Evolutionary conservation across 1,284 basidiomycete species (phyloP).

Genomic region (Pseudozyma flocculosa): DNA sequence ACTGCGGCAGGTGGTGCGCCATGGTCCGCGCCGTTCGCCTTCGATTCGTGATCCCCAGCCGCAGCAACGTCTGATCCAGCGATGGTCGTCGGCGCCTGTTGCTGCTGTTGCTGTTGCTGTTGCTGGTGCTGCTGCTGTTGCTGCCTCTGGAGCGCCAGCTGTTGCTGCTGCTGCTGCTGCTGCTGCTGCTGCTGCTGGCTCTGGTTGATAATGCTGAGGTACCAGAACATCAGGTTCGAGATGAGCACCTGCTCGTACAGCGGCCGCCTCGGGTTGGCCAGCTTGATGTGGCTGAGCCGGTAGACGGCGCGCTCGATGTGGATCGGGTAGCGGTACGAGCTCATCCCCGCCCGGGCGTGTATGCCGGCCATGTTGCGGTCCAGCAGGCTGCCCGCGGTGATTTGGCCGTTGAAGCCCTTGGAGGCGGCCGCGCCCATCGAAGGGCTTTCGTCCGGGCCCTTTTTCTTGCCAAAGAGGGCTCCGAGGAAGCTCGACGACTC

Average conservation of each 20-base stretch:
- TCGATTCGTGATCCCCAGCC: too few species aligned
- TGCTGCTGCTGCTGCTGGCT: constrained; percentile 60
- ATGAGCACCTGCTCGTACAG: constrained; percentile 98
- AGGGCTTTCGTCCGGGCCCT: constrained; percentile 26
- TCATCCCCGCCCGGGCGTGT: constrained; percentile 13
- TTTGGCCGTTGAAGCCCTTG: constrained; percentile 13
- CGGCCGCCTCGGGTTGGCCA: constrained; percentile 92
- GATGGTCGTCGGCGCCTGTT: too few species aligned
- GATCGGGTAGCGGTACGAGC: constrained; percentile 83
- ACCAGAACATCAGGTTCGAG: constrained; percentile 99
- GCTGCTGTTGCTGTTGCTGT: too few species aligned
- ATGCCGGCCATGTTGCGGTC: constrained; percentile 26
- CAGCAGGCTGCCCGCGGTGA: constrained; percentile 43
- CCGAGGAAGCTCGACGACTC: constrained; percentile 51
- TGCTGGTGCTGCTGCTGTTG: too few species aligned
- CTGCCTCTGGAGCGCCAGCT: constrained; percentile 16
- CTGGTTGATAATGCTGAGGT: constrained; percentile 93
- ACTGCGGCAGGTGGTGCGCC: too few species aligned
- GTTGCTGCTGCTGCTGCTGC: constrained; percentile 45
- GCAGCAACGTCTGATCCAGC: too few species aligned
- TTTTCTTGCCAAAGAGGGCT: constrained; percentile 50
- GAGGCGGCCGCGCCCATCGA: not conserved
- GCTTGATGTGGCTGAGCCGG: constrained; percentile 93
- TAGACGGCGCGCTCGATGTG: constrained; percentile 98
- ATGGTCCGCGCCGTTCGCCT: too few species aligned